Evolutionary conservation across 2,329 filamentous ascomycete species (phyloP), one percentile per base, ranked within the genome.

Genomic region (Hymenoscyphus fructigenus): DNA sequence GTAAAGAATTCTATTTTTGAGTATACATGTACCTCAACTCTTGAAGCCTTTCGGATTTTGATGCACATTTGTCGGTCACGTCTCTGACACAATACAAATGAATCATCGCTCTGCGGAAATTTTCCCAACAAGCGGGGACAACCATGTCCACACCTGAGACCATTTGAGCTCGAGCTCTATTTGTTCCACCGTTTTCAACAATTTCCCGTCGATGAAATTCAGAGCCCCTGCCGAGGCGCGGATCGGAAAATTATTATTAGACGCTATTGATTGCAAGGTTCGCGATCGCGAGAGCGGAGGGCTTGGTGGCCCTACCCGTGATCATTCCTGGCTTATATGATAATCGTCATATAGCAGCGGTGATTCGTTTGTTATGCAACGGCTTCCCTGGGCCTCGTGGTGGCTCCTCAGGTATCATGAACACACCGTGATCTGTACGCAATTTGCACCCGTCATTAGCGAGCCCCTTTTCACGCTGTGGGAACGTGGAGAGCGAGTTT

Each of bases 321-420:
- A 60, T n/a, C 10, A 23, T 55, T 64, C 67, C 63, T 59, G 57
- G 65, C 56, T 62, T 61, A 72, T 72, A 71, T 69, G 70, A 68
- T 9, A 66, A 72, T 71, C 69, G 65, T 69, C 29, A 64, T 72
- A 73, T 71, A 67, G 65, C 32, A 47, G 53, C 57, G 44, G 59
- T 66, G 60, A 60, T 63, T 67, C 58, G 50, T 65, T 67, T 66
- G 61, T 67, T 65, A 68, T 69, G 68, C 68, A 65, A 60, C 56
- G 44, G 4, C 20, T 36, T 47, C 59, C 67, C 32, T 62, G 60
- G 62, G 59, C 68, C 68, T 71, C 68, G 68, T 70, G 69, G 69
- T 67, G 61, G 65, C 58, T 36, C 60, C 29, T 56, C 28, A 29
- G 17, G 23, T 61, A 32, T 61, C 14, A 34, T 15, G 17, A 23